Conservation (phyloP, 2,329 filamentous ascomycete genomes). For the Pseudogymnoascus sp. region DNA sequence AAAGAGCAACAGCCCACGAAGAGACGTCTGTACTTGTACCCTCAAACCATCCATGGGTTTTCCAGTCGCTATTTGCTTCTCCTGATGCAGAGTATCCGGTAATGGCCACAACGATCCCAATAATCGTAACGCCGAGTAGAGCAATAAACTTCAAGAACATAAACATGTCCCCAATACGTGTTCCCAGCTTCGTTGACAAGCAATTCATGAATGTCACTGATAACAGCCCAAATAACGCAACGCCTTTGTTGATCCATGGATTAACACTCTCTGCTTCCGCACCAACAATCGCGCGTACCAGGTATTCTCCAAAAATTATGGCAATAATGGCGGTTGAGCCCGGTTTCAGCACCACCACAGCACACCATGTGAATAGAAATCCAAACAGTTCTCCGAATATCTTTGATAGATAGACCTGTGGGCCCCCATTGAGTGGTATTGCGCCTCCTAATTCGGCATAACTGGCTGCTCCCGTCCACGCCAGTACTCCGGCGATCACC, state of each 20-base stretch:
- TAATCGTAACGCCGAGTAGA: constrained; percentile 74
- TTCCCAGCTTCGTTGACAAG: constrained; percentile 80
- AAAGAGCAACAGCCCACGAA: constrained; percentile 86
- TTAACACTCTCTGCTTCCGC: constrained; percentile 75
- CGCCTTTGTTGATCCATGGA: constrained; percentile 82
- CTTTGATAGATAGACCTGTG: constrained; percentile 89
- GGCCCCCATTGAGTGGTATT: constrained; percentile 88
- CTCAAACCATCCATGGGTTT: constrained; percentile 63
- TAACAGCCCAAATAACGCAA: constrained; percentile 68
- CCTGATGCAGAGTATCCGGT: constrained; percentile 77
- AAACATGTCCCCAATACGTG: constrained; percentile 78
- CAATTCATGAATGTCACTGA: constrained; percentile 80
- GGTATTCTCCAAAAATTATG: constrained; percentile 96
- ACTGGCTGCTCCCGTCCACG: constrained; percentile 91
- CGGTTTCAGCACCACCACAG: constrained; percentile 87
- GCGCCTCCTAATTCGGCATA: constrained; percentile 94
- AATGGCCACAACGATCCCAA: constrained; percentile 77
- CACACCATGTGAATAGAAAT: constrained; percentile 94
- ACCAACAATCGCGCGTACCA: constrained; percentile 79
- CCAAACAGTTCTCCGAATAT: constrained; percentile 91
- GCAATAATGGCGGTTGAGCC: constrained; percentile 88
- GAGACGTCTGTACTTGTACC: constrained; percentile 71
- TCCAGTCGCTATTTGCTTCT: constrained; percentile 75
- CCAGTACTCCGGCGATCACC: constrained; percentile 80
- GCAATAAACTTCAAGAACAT: constrained; percentile 97